These are phyloP conservation scores for Kazachstania psychrophila DNA, from an alignment of 805 yeast genomes.

Conservation along the genomic window DNA sequence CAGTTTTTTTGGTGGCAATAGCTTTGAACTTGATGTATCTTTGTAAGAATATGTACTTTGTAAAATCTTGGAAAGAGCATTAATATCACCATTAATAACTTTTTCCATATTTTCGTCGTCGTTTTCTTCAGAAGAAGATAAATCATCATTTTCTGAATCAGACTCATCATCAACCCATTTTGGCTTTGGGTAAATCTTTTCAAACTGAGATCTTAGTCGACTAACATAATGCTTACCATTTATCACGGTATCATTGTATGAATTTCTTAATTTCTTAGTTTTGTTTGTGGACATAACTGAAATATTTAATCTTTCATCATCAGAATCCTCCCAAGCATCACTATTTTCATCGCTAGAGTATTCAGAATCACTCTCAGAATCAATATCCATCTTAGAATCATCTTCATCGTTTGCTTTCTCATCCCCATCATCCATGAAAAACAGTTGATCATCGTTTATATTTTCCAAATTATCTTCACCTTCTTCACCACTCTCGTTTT, in stretches of 20 bases:
- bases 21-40: slow-evolving; percentile 35
- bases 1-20: slow-evolving; percentile 60
- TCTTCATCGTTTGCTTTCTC: slow-evolving; percentile 9
- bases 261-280: slow-evolving; percentile 60
- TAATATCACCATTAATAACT: slow-evolving; percentile 33
- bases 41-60: slow-evolving; percentile 34
- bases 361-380: slow-evolving; percentile 33
- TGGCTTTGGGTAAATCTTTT: slow-evolving; percentile 72
- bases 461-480: slow-evolving; percentile 22
- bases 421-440: slow-evolving; percentile 23
- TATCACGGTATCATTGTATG: slow-evolving; percentile 44
- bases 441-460: slow-evolving; percentile 22
- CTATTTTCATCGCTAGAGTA: slow-evolving; percentile 30
- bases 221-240: slow-evolving; percentile 51
- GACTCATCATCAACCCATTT: slow-evolving; percentile 51
- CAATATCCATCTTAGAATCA: slow-evolving; percentile 34
- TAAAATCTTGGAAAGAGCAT: slow-evolving; percentile 33
- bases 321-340: slow-evolving; percentile 84
- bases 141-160: slow-evolving; percentile 25
- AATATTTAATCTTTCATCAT: slow-evolving; percentile 66
- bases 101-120: slow-evolving; percentile 26
- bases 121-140: slow-evolving; percentile 18
- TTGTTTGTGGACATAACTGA: slow-evolving; percentile 52
- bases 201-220: slow-evolving; percentile 64
- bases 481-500: slow-evolving; percentile 17